These are phyloP conservation scores for Beta corolliflora DNA, from an alignment of 179 eudicot species.

Conservation along the genomic window DNA sequence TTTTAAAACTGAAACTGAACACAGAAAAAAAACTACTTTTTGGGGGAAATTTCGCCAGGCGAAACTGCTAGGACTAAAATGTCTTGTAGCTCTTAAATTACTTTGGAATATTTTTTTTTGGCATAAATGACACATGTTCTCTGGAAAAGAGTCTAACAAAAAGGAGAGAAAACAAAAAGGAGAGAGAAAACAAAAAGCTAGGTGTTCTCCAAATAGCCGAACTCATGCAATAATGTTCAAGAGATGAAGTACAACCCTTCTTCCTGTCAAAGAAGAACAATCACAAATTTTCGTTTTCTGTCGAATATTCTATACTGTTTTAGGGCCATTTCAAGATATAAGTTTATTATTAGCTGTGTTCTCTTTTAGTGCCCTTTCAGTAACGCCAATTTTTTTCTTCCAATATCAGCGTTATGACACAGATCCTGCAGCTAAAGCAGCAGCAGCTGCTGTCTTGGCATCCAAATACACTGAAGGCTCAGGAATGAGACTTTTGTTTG, in stretches of 20 bases:
- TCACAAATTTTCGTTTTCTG: neutral
- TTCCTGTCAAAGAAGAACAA: too few relatives aligned
- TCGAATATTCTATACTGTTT: neutral
- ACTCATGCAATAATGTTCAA: neutral
- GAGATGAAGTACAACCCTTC: neutral
- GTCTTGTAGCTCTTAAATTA: neutral
- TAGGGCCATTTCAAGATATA: neutral
- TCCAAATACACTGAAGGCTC: constrained; percentile 87
- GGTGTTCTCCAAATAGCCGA: too few relatives aligned
- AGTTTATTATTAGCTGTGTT: neutral
- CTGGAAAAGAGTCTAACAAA: too few relatives aligned
- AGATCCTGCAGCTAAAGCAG: constrained; percentile 98
- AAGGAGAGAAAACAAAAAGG: too few relatives aligned
- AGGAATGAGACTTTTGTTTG: constrained; percentile 71
- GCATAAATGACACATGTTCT: neutral
- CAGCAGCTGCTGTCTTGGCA: constrained; percentile 95
- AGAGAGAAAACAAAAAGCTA: too few relatives aligned
- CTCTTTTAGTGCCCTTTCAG: neutral
- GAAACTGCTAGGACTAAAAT: neutral
- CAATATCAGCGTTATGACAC: constrained; percentile 84
- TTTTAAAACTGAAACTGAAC: neutral
- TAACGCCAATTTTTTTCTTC: constrained; percentile 2
- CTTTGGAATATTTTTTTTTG: neutral
- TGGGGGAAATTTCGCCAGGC: neutral
- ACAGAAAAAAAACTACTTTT: neutral